phyloP scores from a whole-genome alignment of 805 yeast species.

The Kodamaea laetipori region DNA sequence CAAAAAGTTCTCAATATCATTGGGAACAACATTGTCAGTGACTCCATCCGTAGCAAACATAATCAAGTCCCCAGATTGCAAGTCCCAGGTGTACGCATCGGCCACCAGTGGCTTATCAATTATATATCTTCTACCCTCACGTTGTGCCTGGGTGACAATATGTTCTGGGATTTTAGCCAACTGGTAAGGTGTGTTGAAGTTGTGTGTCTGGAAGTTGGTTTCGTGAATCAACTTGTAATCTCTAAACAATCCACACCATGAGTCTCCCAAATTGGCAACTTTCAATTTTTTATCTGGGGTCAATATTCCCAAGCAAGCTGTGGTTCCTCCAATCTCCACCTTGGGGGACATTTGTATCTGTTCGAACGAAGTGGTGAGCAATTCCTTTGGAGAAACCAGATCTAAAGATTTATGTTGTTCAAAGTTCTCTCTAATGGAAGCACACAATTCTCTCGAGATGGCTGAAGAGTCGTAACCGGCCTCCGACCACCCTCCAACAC shows the following conservation, averaged over 20 bases:
- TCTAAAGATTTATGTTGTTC: slow-evolving; percentile 16
- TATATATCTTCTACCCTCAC: slow-evolving; percentile 62
- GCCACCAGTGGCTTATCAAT: slow-evolving; percentile 71
- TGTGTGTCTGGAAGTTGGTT: slow-evolving; percentile 79
- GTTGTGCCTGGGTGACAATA: slow-evolving; percentile 53
- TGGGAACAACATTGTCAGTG: slow-evolving; percentile 75
- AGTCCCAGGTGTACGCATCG: slow-evolving; percentile 64
- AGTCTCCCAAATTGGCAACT: slow-evolving; percentile 88
- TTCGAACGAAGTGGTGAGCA: slow-evolving; percentile 60
- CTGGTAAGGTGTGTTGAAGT: slow-evolving; percentile 91
- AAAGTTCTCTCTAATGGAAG: slow-evolving; percentile 48
- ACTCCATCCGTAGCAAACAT: slow-evolving; percentile 93
- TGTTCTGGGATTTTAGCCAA: slow-evolving; percentile 78
- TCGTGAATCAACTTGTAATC: slow-evolving; percentile 59
- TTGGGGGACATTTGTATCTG: slow-evolving; percentile 53
- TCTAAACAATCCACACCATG: slow-evolving; percentile 89
- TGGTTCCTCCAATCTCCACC: slow-evolving; percentile 90
- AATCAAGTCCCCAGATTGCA: slow-evolving; percentile 72
- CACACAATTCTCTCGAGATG: slow-evolving; percentile 77
- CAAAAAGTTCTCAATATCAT: slow-evolving; percentile 70
- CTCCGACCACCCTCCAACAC: slow-evolving; percentile 97
- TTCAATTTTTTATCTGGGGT: slow-evolving; percentile 56
- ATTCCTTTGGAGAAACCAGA: slow-evolving; percentile 41
- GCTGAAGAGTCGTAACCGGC: slow-evolving; percentile 89
- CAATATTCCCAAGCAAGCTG: slow-evolving; percentile 82